Conservation (phyloP, 1,284 basidiomycete species). For the Cryptococcus amylolentus region DNA sequence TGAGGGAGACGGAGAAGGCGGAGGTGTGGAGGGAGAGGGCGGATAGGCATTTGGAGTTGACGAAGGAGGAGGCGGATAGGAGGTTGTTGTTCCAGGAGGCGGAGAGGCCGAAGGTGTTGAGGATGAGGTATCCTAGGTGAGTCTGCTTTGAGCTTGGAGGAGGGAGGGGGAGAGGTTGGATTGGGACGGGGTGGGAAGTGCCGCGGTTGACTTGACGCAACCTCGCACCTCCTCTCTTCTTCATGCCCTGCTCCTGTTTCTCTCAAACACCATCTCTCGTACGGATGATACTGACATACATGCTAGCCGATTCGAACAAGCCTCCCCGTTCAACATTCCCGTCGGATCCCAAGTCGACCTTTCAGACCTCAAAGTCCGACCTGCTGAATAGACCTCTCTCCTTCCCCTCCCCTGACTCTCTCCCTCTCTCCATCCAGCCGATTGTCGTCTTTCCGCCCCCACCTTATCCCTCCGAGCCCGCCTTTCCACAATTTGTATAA, state of each 20-base stretch:
- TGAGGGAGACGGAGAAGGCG: conserved; percentile 36
- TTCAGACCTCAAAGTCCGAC: conserved; percentile 30
- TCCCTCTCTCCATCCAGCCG: too few relatives aligned
- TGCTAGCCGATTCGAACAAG: conserved; percentile 50
- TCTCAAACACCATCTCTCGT: neutral
- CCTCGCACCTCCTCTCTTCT: neutral
- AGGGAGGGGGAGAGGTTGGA: neutral
- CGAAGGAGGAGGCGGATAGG: conserved; percentile 46
- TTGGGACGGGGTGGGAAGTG: neutral
- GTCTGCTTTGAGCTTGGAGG: neutral
- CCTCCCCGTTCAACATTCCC: conserved; percentile 44
- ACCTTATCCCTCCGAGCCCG: neutral
- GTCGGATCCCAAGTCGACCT: conserved; percentile 51
- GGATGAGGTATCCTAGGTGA: conserved; percentile 50
- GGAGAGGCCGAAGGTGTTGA: conserved; percentile 45
- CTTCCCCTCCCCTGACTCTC: neutral
- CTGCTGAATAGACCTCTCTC: neutral
- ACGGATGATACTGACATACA: conserved; percentile 34
- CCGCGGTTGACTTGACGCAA: neutral
- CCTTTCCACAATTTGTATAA: too few relatives aligned
- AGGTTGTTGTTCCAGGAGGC: conserved; percentile 52
- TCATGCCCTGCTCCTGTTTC: too few relatives aligned
- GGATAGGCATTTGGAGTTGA: conserved; percentile 50
- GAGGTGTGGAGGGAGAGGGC: conserved; percentile 41
- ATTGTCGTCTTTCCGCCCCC: neutral